Evolutionary conservation across 805 yeast species (phyloP).

Genomic region (Pichia nakasei): DNA sequence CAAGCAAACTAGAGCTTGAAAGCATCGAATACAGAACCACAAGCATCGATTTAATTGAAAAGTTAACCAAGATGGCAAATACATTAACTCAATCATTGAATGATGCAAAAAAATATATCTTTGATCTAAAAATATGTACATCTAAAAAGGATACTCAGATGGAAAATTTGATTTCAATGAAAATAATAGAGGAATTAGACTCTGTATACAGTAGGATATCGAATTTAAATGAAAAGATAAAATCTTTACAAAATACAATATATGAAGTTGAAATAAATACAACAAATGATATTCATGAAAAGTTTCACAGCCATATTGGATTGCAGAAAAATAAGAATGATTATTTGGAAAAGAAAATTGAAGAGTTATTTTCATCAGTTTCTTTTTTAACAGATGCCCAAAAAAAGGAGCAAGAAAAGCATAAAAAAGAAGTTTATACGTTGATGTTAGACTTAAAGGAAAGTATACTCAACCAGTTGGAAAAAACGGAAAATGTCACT

Average conservation of each 20-base stretch:
- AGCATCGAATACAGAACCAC: conserved; percentile 33
- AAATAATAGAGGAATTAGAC: conserved; percentile 5
- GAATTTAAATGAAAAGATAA: background rate
- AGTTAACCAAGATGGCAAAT: conserved; percentile 9
- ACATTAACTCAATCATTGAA: conserved; percentile 6
- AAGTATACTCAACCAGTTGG: too few relatives aligned
- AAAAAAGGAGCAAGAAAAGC: background rate
- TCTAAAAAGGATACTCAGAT: conserved; percentile 1
- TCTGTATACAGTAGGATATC: conserved; percentile 1
- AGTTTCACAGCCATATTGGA: background rate
- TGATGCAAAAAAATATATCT: conserved; percentile 2
- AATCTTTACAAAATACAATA: background rate
- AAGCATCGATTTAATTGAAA: conserved; percentile 11
- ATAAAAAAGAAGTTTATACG: too few relatives aligned
- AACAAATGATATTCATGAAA: background rate
- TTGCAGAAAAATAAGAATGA: background rate
- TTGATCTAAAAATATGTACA: conserved; percentile 7
- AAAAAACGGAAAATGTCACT: background rate
- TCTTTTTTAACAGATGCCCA: background rate
- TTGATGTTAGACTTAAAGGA: too few relatives aligned
- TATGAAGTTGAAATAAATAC: background rate
- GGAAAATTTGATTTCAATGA: conserved; percentile 3
- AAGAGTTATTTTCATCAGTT: background rate
- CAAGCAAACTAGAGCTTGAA: conserved; percentile 41
- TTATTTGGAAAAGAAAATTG: background rate